Evolutionary conservation across 352 stramenopile genomes (phyloP).

Genomic region (Blastocystis sp.): DNA sequence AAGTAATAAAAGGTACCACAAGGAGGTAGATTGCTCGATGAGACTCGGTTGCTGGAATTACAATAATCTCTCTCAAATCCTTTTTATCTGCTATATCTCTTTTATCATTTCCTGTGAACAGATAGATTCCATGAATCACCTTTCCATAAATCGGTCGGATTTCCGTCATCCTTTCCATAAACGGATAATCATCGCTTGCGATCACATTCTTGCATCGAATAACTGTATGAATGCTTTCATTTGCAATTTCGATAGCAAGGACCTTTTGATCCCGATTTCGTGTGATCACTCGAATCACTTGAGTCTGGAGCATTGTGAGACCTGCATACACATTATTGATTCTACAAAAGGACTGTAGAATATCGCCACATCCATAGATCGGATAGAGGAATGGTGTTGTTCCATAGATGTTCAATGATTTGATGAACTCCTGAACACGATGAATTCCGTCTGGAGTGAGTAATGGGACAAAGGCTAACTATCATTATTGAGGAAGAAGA

Average conservation of each 20-base stretch:
- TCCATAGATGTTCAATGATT: slow-evolving; percentile 36
- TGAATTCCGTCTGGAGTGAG: slow-evolving; percentile 15
- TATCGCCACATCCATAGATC: slow-evolving; percentile 37
- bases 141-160: not conserved
- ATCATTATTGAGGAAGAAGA: not conserved
- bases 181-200: slow-evolving; percentile 29
- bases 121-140: slow-evolving; percentile 22
- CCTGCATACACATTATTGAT: slow-evolving; percentile 57
- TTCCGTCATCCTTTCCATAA: not conserved
- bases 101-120: slow-evolving; percentile 19
- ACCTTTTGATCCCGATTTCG: not conserved
- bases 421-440: slow-evolving; percentile 53
- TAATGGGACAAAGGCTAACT: not conserved
- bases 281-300: not conserved
- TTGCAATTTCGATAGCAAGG: slow-evolving; percentile 9
- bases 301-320: slow-evolving; percentile 43
- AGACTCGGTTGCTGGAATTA: not conserved
- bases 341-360: slow-evolving; percentile 53
- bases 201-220: slow-evolving; percentile 54
- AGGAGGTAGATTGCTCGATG: slow-evolving; percentile 34
- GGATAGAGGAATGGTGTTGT: slow-evolving; percentile 47
- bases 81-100: not conserved
- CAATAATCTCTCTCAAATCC: slow-evolving; percentile 33
- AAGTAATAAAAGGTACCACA: not conserved
- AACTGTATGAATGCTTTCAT: slow-evolving; percentile 33